Evolutionary conservation across 768 basidiomycete genomes (phyloP), one percentile per base, ranked within the genome.

Genomic region (Fomitopsis serialis): DNA sequence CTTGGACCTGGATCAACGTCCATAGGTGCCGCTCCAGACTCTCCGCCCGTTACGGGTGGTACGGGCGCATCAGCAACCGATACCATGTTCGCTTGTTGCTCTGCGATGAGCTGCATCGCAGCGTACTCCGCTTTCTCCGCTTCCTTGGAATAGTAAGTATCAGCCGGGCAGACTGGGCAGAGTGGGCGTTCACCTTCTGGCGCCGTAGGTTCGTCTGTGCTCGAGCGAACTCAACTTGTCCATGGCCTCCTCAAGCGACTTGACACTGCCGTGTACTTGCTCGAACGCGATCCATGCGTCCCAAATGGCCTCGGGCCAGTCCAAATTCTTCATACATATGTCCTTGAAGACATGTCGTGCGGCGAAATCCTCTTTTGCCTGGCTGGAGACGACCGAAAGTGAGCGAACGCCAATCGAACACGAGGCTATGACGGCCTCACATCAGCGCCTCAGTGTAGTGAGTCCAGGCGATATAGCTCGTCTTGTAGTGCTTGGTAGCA

Each of bases 291-390:
- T 63, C 89, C 92, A 96, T 1, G 89, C 86, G 52, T 94, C 91
- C 85, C 91, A 96, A 8, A 98, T 73, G 10, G 86, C 88, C 68
- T 99, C 96, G 0, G 97, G 94, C 87, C 94, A 98, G 68, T 99
- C 96, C 36, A 98, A 61, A 47, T 85, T 81, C 65, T 87, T 88
- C 42, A 75, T 72, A 25, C 83, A 78, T 3, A 89, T 74, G 54
- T 85, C 82, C 40, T 72, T 68, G 66, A 91, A 96, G 7, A 82
- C 71, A 22, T 77, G 72, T 37, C 92, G 82, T 2, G 87, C 88
- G 44, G 79, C 71, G 15, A 71, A 58, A 72, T 73, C 54, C 77
- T 74, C 34, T 77, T 69, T 64, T 80, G 80, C 59, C 83, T 84
- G 11, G 59, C 42, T n/a, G n/a, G n/a, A n/a, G n/a, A n/a, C n/a